Percentiles rank a stretch among this genome's conserved stretches.
phyloP scores from a whole-genome alignment of 441 rosid species.

The Aleurites moluccanus region DNA sequence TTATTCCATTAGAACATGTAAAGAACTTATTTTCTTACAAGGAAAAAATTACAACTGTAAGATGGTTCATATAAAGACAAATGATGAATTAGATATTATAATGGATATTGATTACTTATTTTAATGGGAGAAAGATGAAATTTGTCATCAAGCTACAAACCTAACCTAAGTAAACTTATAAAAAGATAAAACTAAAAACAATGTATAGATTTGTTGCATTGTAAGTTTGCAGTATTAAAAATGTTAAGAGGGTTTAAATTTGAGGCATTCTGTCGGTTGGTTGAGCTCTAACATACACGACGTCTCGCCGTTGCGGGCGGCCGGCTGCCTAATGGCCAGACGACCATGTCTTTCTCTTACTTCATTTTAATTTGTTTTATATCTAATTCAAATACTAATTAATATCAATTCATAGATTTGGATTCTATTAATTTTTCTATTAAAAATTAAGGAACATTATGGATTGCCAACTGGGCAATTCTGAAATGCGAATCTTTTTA shows the following conservation, averaged over 20 bases:
- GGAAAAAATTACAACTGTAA: neutral
- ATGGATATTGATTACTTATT: neutral
- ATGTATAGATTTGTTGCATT: constrained; percentile 1
- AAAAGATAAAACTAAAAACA: neutral
- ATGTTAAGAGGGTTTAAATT: neutral
- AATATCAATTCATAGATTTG: neutral
- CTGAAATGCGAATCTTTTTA: neutral
- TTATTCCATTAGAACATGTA: neutral
- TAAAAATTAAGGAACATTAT: neutral
- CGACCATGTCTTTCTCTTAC: neutral
- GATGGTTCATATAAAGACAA: neutral
- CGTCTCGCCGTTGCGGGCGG: neutral
- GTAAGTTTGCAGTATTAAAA: neutral
- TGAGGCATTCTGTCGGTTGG: neutral
- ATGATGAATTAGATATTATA: neutral
- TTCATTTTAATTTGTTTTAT: neutral
- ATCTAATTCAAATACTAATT: too few species aligned
- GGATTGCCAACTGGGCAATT: neutral
- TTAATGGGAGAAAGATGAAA: neutral
- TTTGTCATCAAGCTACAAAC: neutral
- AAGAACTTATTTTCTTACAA: too few species aligned
- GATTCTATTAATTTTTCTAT: neutral
- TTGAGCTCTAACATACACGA: neutral
- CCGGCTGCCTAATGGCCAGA: constrained; percentile 3
- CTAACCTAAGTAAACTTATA: neutral